A percentile compares a stretch with the other conserved stretches of the same genome.
These are phyloP conservation scores for Pulveroboletus sp. DNA, from an alignment of 768 basidiomycete species.

Conservation along the genomic window DNA sequence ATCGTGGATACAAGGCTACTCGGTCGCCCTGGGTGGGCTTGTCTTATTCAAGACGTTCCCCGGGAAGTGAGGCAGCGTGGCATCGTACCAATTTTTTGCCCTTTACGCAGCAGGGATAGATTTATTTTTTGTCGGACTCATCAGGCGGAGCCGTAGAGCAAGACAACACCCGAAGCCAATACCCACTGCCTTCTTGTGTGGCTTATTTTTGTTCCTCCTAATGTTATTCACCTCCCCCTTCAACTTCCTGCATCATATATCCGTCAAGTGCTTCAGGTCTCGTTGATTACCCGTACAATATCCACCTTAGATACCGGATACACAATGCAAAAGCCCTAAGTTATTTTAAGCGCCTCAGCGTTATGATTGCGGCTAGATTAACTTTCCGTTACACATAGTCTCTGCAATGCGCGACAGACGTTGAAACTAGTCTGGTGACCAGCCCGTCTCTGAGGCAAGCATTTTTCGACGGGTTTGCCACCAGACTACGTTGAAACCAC, in stretches of 20 bases:
- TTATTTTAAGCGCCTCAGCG: background rate
- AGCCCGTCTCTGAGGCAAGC: no score
- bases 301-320: slow-evolving; percentile 9
- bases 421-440: no score
- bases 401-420: no score
- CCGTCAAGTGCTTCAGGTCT: background rate
- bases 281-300: slow-evolving; percentile 1
- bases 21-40: slow-evolving; percentile 80
- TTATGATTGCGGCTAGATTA: background rate
- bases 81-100: background rate
- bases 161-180: background rate
- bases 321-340: background rate
- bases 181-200: background rate
- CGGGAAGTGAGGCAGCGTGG: slow-evolving; percentile 41
- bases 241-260: background rate
- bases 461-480: no score
- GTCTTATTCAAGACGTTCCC: slow-evolving; percentile 80
- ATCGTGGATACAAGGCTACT: slow-evolving; percentile 58
- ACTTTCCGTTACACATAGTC: no score
- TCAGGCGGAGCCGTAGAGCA: background rate
- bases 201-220: background rate
- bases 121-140: background rate
- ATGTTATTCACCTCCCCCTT: background rate
- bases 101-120: background rate
- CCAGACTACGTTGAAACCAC: no score